A percentile compares a stretch with the other conserved stretches of the same genome.
Evolutionary conservation across 1,139 yeast genomes (phyloP).

Genomic region (Protomyces inouyei): DNA sequence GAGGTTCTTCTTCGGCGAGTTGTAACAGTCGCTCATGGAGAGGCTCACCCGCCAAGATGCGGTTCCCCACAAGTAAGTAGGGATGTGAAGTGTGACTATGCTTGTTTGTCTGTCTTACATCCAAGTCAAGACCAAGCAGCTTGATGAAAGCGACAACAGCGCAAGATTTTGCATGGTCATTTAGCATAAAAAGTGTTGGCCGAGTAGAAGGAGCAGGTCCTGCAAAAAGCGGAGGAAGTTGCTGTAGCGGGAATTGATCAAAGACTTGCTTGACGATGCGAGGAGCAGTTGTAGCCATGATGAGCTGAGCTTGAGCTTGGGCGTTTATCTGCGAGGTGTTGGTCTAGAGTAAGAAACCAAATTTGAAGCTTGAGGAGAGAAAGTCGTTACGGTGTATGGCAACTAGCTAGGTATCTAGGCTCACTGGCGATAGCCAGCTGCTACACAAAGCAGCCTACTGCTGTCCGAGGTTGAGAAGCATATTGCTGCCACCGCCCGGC

Average conservation of each 20-base stretch:
- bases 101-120: background rate
- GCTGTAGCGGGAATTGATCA: constrained; percentile 9
- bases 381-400: no score
- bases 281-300: constrained; percentile 5
- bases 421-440: no score
- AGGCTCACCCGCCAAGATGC: background rate
- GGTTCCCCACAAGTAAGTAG: background rate
- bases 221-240: constrained; percentile 3
- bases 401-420: no score
- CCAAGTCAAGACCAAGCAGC: background rate
- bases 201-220: background rate
- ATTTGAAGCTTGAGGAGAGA: no score
- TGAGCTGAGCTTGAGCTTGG: no score
- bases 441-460: background rate
- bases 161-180: background rate
- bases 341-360: no score
- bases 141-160: background rate
- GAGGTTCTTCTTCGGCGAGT: background rate
- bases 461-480: constrained; percentile 23
- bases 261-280: constrained; percentile 10
- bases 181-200: background rate
- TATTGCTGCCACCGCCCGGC: constrained; percentile 45
- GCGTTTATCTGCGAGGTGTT: no score
- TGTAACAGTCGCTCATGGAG: background rate
- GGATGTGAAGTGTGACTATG: background rate